phyloP scores from a whole-genome alignment of 2,329 filamentous ascomycete species.

The Hirsutella rhossiliensis region DNA sequence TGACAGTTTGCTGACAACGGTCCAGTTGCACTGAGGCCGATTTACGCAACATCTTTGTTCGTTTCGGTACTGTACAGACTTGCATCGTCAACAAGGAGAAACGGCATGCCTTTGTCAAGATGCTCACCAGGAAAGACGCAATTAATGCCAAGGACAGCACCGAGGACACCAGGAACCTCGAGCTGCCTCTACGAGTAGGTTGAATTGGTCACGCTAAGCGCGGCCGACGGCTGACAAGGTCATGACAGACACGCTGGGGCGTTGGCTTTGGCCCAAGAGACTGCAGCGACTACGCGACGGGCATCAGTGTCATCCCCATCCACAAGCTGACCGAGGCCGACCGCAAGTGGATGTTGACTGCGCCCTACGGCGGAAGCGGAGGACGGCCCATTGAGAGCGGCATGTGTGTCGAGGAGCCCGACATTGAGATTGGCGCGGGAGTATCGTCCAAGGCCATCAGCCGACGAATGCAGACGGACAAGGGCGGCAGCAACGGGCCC shows the following conservation, averaged over 20 bases:
- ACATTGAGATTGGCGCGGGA: conserved; percentile 95
- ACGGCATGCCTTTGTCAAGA: conserved; percentile 97
- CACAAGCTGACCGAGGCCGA: conserved; percentile 89
- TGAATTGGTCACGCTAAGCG: background rate
- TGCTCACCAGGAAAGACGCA: conserved; percentile 82
- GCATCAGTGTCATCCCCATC: conserved; percentile 88
- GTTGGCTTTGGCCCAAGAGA: conserved; percentile 95
- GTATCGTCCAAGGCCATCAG: conserved; percentile 86
- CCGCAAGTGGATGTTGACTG: conserved; percentile 91
- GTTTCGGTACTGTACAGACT: conserved; percentile 82
- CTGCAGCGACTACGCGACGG: conserved; percentile 89
- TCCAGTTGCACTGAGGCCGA: conserved; percentile 64
- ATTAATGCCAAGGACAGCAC: conserved; percentile 75
- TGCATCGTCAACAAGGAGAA: conserved; percentile 98
- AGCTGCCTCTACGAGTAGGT: conserved; percentile 61
- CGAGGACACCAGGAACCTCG: conserved; percentile 63
- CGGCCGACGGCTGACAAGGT: conserved; percentile 6
- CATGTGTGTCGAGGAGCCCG: conserved; percentile 89
- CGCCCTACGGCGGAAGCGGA: conserved; percentile 85
- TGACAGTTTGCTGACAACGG: background rate
- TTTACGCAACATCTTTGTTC: conserved; percentile 66
- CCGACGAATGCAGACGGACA: conserved; percentile 57
- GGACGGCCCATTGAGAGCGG: conserved; percentile 69
- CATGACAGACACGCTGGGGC: conserved; percentile 77
- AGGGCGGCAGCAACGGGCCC: conserved; percentile 51